Conservation (phyloP, 1,284 basidiomycete genomes). For the Vanrija sp. region DNA sequence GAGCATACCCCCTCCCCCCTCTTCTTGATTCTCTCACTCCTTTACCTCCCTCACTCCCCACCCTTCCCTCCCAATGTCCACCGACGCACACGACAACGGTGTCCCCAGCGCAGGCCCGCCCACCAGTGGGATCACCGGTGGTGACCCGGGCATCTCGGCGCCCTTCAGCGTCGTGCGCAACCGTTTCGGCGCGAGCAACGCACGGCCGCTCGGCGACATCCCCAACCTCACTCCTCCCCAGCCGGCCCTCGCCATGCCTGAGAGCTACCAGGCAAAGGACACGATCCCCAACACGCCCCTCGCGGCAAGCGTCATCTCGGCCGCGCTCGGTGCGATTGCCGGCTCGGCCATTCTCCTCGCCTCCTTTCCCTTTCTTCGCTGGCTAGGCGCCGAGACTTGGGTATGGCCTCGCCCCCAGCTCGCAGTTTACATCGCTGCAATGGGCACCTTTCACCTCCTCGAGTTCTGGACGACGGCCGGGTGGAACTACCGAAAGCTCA, state of each 20-base stretch:
- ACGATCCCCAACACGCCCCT: constrained; percentile 79
- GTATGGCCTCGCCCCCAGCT: constrained; percentile 69
- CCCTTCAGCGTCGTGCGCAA: no score
- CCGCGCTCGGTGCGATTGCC: constrained; percentile 59
- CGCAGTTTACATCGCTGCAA: constrained; percentile 73
- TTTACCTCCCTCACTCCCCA: not conserved
- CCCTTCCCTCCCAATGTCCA: not conserved
- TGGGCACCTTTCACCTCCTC: constrained; percentile 84
- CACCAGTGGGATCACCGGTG: no score
- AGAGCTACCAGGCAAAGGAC: constrained; percentile 51
- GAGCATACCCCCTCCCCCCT: not conserved
- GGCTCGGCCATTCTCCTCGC: constrained; percentile 42
- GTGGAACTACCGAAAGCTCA: constrained; percentile 90
- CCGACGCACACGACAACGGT: not conserved
- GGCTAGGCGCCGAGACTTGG: constrained; percentile 46
- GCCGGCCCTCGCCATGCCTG: constrained; percentile 4
- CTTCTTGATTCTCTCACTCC: not conserved
- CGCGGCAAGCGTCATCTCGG: constrained; percentile 66
- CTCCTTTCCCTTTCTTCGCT: constrained; percentile 52
- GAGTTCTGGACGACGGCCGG: constrained; percentile 95
- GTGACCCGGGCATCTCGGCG: no score
- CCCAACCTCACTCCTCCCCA: not conserved
- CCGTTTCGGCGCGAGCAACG: not conserved
- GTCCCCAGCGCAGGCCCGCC: no score
- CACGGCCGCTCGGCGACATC: not conserved